Evolutionary conservation across 2,329 filamentous ascomycete genomes (phyloP), one percentile per base, ranked within the genome.

Genomic region (Phyllosticta paracitricarpa): DNA sequence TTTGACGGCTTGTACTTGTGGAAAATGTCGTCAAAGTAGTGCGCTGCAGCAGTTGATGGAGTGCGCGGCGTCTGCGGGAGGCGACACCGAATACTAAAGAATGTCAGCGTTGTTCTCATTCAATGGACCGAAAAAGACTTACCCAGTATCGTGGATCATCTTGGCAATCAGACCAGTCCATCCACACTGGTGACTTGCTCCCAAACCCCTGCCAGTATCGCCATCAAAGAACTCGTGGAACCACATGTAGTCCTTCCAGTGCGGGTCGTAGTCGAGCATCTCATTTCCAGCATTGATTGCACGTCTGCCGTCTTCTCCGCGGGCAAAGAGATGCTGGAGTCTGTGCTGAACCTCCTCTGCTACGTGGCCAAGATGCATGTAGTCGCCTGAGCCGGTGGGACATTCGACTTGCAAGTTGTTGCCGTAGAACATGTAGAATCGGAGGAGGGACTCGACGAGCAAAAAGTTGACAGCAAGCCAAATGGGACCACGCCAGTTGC

Each of bases 181-280:
- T 57, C 93, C 93, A 71, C 91, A 96, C 75, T 97, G 94, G 75
- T 97, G 94, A 56, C 87, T 93, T 48, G 93, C 91, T 62, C 93
- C 93, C 1, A 97, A 82, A 17, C 94, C 93, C 66, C 91, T 88
- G 14, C 93, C 93, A 57, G 81, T 87, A 72, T 97, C 92, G 51
- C 91, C 93, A 71, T 97, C 93, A 71, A 97, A 97, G 80, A 95
- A 97, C 73, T 97, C 93, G 72, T 96, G 89, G 81, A 96, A 97
- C 89, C 91, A 97, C 68, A 97, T 80, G 69, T 92, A 85, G 69
- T 95, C 92, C 73, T 88, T 93, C 93, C 93, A 97, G 74, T 96
- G 81, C 25, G 89, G 87, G 70, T 97, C 91, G 70, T 89, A 96
- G 76, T 97, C 91, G 33, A 97, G 85, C 66, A 87, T 82, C 68